Evolutionary conservation across 352 stramenopile genomes (phyloP).

Genomic region (Pythium coloratum): DNA sequence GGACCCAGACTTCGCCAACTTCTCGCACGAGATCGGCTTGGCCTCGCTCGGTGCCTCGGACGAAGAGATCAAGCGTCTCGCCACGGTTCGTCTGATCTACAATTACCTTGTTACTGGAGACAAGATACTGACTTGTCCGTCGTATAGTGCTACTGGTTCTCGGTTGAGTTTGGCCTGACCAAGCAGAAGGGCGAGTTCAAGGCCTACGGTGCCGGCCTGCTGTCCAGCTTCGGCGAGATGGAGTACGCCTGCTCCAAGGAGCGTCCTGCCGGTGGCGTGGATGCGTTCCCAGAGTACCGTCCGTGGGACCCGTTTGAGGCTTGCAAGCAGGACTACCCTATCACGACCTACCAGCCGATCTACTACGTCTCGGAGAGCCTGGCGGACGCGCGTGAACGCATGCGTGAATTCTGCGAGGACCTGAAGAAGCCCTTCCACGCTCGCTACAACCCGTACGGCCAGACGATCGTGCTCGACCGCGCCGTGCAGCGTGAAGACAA

Average conservation of each 20-base stretch:
- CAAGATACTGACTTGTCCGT: slow-evolving; percentile 4
- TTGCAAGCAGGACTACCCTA: slow-evolving; percentile 94
- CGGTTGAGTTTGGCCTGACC: slow-evolving; percentile 97
- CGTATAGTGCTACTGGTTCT: slow-evolving; percentile 96
- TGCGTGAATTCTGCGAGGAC: slow-evolving; percentile 95
- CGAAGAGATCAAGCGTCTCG: slow-evolving; percentile 93
- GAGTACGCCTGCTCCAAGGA: slow-evolving; percentile 91
- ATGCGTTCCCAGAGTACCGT: slow-evolving; percentile 86
- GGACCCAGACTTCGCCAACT: slow-evolving; percentile 97
- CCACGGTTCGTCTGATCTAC: slow-evolving; percentile 52
- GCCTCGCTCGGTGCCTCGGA: slow-evolving; percentile 95
- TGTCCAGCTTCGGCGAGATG: slow-evolving; percentile 97
- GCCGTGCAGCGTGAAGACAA: slow-evolving; percentile 67
- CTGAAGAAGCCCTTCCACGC: slow-evolving; percentile 95
- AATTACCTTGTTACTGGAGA: background rate
- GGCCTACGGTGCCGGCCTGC: slow-evolving; percentile 94
- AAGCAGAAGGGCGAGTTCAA: slow-evolving; percentile 93
- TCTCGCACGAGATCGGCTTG: slow-evolving; percentile 96
- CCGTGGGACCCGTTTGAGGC: slow-evolving; percentile 94
- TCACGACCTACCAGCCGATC: slow-evolving; percentile 97
- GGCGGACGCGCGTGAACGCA: slow-evolving; percentile 91
- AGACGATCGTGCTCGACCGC: slow-evolving; percentile 81
- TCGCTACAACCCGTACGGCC: slow-evolving; percentile 92
- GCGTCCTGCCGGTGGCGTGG: slow-evolving; percentile 52
- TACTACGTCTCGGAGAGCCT: slow-evolving; percentile 97